Conservation (phyloP, 2,329 filamentous ascomycete genomes). For the Pyricularia grisea region DNA sequence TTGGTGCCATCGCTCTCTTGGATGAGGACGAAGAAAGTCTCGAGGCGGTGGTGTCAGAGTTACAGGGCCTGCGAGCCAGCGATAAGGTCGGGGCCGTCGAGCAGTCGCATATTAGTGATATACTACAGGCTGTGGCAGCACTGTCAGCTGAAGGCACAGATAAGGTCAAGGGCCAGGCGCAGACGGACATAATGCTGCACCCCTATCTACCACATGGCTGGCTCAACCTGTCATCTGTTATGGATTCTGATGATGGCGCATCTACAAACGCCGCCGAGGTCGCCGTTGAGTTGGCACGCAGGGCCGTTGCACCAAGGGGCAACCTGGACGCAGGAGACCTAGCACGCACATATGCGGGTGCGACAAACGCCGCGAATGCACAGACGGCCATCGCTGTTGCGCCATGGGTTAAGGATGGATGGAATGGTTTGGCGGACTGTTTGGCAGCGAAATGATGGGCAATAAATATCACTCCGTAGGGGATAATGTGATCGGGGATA, state of each 20-base stretch:
- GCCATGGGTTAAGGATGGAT: constrained; percentile 64
- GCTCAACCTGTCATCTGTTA: constrained; percentile 56
- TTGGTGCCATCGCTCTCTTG: constrained; percentile 76
- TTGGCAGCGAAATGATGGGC: constrained; percentile 15
- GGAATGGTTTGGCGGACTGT: constrained; percentile 44
- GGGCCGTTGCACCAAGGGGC: constrained; percentile 64
- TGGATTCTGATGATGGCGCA: neutral
- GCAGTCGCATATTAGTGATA: constrained; percentile 59
- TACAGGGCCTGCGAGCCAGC: constrained; percentile 62
- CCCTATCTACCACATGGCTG: constrained; percentile 75
- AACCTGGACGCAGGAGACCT: constrained; percentile 59
- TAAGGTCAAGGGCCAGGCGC: constrained; percentile 50
- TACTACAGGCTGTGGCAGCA: constrained; percentile 65
- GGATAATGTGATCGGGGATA: neutral
- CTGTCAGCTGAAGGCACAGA: constrained; percentile 34
- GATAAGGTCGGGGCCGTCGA: constrained; percentile 54
- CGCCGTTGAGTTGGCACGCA: constrained; percentile 69
- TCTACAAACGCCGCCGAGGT: constrained; percentile 47
- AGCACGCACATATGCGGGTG: constrained; percentile 64
- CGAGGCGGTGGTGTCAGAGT: constrained; percentile 70
- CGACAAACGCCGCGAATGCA: constrained; percentile 61
- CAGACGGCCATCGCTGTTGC: constrained; percentile 71
- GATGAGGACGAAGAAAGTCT: constrained; percentile 71
- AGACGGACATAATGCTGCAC: constrained; percentile 70
- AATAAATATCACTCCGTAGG: neutral